Conservation (phyloP, 2,329 filamentous ascomycete genomes). For the Fusarium pseudocircinatum region DNA sequence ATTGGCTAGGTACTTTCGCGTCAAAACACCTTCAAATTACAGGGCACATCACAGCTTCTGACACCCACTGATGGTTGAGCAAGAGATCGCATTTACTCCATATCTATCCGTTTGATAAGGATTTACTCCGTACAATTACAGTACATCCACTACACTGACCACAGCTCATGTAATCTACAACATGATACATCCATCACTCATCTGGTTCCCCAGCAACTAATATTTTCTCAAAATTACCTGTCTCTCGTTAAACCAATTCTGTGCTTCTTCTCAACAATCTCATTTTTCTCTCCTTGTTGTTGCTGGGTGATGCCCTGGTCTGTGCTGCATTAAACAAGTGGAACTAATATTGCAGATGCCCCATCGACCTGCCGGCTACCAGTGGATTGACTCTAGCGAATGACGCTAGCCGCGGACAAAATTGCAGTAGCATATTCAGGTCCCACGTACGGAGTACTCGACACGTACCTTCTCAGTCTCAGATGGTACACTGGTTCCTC, state of each 20-base stretch:
- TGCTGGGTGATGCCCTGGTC: constrained; percentile 44
- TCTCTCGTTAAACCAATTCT: constrained; percentile 11
- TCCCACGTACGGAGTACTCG: constrained; percentile 26
- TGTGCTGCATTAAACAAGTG: constrained; percentile 47
- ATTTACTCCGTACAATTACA: neutral
- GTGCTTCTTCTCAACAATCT: constrained; percentile 1
- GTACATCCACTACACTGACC: neutral
- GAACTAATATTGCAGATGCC: constrained; percentile 46
- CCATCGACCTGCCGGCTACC: constrained; percentile 35
- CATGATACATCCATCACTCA: neutral
- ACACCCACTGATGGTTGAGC: neutral
- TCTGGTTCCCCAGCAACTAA: constrained; percentile 23
- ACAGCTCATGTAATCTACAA: neutral
- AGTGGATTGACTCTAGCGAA: constrained; percentile 34
- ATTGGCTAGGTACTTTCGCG: constrained; percentile 32
- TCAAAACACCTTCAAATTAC: constrained; percentile 26
- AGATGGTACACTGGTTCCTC: constrained; percentile 8
- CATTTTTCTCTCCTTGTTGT: constrained; percentile 34
- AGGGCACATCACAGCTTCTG: constrained; percentile 19
- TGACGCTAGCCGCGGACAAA: constrained; percentile 38
- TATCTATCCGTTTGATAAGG: neutral
- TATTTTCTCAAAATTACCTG: neutral
- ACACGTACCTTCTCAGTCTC: constrained; percentile 31
- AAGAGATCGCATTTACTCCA: neutral
- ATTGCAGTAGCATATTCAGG: constrained; percentile 32